phyloP scores from a whole-genome alignment of 2,329 filamentous ascomycete genomes.

The Pseudocercospora eumusae region DNA sequence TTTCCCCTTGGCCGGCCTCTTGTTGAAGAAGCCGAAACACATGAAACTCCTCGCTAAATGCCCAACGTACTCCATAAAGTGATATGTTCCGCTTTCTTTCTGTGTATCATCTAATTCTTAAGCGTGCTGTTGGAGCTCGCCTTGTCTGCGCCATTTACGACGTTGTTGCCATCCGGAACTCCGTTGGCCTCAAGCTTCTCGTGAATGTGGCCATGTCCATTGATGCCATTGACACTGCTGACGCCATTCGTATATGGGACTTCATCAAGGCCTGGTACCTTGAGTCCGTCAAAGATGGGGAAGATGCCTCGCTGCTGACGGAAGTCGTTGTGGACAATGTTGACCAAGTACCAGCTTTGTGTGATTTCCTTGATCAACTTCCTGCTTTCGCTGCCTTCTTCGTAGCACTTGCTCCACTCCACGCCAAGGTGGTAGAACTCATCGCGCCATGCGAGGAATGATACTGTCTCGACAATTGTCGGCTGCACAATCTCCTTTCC shows the following conservation, averaged over 20 bases:
- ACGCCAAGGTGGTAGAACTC: slow-evolving; percentile 90
- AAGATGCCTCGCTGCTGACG: slow-evolving; percentile 81
- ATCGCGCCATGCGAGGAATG: slow-evolving; percentile 97
- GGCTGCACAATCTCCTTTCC: slow-evolving; percentile 99
- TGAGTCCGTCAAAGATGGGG: slow-evolving; percentile 76
- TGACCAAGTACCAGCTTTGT: slow-evolving; percentile 89
- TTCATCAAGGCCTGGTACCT: slow-evolving; percentile 64
- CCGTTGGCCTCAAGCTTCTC: slow-evolving; percentile 35
- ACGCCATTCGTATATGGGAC: slow-evolving; percentile 14
- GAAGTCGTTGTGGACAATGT: slow-evolving; percentile 99
- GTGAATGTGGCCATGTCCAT: slow-evolving; percentile 25
- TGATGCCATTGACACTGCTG: slow-evolving; percentile 8
- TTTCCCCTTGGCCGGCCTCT: slow-evolving; percentile 25
- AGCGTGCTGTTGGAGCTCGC: slow-evolving; percentile 30
- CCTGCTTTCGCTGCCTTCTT: slow-evolving; percentile 72
- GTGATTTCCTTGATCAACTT: slow-evolving; percentile 79
- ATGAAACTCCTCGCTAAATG: slow-evolving; percentile 32
- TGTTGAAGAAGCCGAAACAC: slow-evolving; percentile 32
- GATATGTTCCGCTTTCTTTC: slow-evolving; percentile 4
- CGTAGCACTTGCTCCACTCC: slow-evolving; percentile 93
- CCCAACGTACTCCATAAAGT: slow-evolving; percentile 12
- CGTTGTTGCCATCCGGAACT: slow-evolving; percentile 36
- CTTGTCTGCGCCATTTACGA: slow-evolving; percentile 35
- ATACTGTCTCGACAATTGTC: slow-evolving; percentile 97
- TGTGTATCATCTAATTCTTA: slow-evolving; percentile 30